These are phyloP conservation scores for Pyronema domesticum DNA, from an alignment of 495 filamentous ascomycete species.

Conservation along the genomic window DNA sequence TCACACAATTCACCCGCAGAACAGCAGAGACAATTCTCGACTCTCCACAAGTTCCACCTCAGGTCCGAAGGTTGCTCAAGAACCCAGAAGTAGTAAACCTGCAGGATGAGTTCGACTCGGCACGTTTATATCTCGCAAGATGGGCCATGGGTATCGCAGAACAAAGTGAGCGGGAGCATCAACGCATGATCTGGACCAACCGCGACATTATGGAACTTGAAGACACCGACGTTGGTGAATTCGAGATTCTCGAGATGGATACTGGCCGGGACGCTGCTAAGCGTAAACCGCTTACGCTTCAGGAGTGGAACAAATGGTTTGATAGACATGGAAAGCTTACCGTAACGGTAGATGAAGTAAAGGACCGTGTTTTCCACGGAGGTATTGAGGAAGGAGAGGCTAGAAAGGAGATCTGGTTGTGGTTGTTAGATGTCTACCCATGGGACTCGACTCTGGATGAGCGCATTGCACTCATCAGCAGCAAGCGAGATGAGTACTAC, in stretches of 20 bases:
- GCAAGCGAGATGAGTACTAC: slow-evolving; percentile 80
- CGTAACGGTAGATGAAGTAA: slow-evolving; percentile 75
- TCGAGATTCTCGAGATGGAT: slow-evolving; percentile 80
- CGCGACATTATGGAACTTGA: slow-evolving; percentile 86
- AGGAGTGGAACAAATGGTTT: slow-evolving; percentile 82
- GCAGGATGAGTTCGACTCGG: slow-evolving; percentile 93
- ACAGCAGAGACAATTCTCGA: slow-evolving; percentile 85
- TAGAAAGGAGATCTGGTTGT: slow-evolving; percentile 91
- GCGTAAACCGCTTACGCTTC: slow-evolving; percentile 55
- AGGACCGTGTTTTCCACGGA: slow-evolving; percentile 89
- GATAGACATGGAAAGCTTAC: slow-evolving; percentile 56
- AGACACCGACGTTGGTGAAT: slow-evolving; percentile 82
- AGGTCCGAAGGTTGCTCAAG: slow-evolving; percentile 64
- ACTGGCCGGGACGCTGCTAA: slow-evolving; percentile 51
- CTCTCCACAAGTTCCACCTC: slow-evolving; percentile 70
- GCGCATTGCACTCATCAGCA: slow-evolving; percentile 59
- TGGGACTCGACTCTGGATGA: slow-evolving; percentile 79
- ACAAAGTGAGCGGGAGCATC: slow-evolving; percentile 76
- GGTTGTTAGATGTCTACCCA: slow-evolving; percentile 73
- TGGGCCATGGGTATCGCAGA: slow-evolving; percentile 99
- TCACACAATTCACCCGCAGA: slow-evolving; percentile 82
- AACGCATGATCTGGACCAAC: slow-evolving; percentile 64
- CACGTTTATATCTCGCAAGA: slow-evolving; percentile 75
- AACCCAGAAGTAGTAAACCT: slow-evolving; percentile 91
- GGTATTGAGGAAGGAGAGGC: slow-evolving; percentile 76